Evolutionary conservation across 371 early-diverging fungal genomes (phyloP), one percentile per base, ranked within the genome.

Genomic region (Apophysomyces elegans): DNA sequence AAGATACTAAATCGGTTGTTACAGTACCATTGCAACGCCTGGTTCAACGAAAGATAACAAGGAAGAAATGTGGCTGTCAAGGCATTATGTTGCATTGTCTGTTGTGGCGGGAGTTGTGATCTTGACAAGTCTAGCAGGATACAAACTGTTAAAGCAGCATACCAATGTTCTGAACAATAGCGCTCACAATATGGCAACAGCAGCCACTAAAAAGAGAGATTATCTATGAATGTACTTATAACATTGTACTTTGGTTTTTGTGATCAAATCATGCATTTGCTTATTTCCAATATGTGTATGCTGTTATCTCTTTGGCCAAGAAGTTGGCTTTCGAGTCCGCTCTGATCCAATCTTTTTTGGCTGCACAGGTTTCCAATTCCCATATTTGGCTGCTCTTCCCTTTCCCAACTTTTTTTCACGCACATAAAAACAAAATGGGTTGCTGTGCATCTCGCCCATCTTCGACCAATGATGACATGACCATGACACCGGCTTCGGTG

Each of bases 21-120:
- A 35, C 67, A 80, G 80, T 39, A 64, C 73, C 16, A 78, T 83
- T 64, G 79, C 83, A 8, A 83, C 77, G 4, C 80, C 80, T 8
- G 83, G 79, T 2, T 68, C 81, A 5, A 46, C 59, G 21, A 78
- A 80, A 59, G 75, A 83, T 50, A 76, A 79, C 57, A 59, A 50
- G 45, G 72, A 79, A 21, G 75, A 80, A 59, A 46, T 69, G 44
- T 83, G 83, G 83, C 61, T 67, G 16, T 58, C 76, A 61, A 63
- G 67, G 35, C 72, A 77, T 16, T 83, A 80, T 56, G 59, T 78
- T 16, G 72, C 79, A 0, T 26, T 79, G 11, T 77, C 83, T 37
- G 37, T 80, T 16, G 77, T 76, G 8, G 70, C 79, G 2, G 79
- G 80, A 56, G 79, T 68, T 2, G 81, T 80, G 46, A 67, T 80